A percentile compares a stretch with the other conserved stretches of the same genome.
Evolutionary conservation across 2,329 filamentous ascomycete genomes (phyloP).

Genomic region (Penicillium sp.): DNA sequence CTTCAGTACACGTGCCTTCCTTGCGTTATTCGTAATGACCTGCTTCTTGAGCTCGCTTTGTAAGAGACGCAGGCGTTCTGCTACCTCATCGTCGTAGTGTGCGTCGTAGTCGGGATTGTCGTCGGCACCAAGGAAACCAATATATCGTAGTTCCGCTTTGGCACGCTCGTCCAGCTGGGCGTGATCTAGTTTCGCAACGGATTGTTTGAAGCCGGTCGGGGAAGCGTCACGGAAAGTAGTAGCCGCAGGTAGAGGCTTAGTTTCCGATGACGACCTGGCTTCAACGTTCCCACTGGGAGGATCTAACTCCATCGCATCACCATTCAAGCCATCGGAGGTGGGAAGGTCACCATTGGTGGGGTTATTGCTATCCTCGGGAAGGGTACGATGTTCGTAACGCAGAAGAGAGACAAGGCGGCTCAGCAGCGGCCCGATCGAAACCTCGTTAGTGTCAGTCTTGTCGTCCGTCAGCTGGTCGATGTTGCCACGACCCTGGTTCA

Average conservation of each 20-base stretch:
- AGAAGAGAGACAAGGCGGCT: constrained; percentile 74
- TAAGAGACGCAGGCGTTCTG: constrained; percentile 77
- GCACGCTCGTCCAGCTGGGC: constrained; percentile 81
- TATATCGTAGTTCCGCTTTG: constrained; percentile 82
- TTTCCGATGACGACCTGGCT: constrained; percentile 20
- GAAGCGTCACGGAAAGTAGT: constrained; percentile 73
- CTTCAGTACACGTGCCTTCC: constrained; percentile 79
- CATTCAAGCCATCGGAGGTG: constrained; percentile 32
- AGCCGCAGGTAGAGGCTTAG: constrained; percentile 57
- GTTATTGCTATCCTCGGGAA: constrained; percentile 54
- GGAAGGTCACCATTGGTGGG: constrained; percentile 41
- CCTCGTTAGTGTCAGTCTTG: constrained; percentile 77
- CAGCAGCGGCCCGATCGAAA: constrained; percentile 82
- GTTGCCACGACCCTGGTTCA: constrained; percentile 76
- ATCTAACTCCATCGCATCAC: constrained; percentile 46
- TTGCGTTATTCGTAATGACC: constrained; percentile 80
- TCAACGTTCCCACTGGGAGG: constrained; percentile 43
- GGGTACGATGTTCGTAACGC: constrained; percentile 60
- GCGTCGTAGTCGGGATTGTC: constrained; percentile 73
- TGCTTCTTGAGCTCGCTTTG: constrained; percentile 77
- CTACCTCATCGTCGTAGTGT: constrained; percentile 90
- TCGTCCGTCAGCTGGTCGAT: constrained; percentile 85
- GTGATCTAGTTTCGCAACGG: constrained; percentile 75
- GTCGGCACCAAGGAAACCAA: constrained; percentile 74
- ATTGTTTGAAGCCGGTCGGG: constrained; percentile 71